Evolutionary conservation across 1,284 basidiomycete genomes (phyloP), one percentile per base, ranked within the genome.

Genomic region (Afroboletus lepidellus): DNA sequence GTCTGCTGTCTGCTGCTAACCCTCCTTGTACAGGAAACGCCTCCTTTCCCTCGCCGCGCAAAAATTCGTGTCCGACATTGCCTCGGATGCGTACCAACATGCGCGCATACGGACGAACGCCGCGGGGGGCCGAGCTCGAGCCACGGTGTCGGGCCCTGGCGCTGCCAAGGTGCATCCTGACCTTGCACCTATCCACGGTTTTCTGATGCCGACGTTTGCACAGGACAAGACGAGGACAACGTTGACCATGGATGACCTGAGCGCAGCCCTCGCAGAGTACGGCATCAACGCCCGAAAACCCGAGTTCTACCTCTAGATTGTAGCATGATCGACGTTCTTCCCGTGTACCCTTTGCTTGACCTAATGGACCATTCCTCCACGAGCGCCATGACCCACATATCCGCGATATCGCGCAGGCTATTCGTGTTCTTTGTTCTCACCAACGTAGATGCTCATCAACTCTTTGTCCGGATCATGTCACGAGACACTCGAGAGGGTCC

Each of bases 41-140:
- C 81, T 99, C 8, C 77, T 99, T 23, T 95, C 95, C 0, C 81
- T 99, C 27, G 95, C 97, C 1, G 94, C 96, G 0, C 97, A 99
- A 69, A 99, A 99, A 69, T 99, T 99, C 68, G 88, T 99, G 38
- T 91, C 94, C 12, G 97, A 99, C 69, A 96, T 99, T 57, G 92
- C 96, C 3, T 85, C 92, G 9, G 97, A 99, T 70, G 94, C 97
- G 15, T 99, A 94, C 72, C 94, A 98, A 66, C 97, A 98, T 70
- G 96, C 97, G 4, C 89, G 96, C 24, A 92, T 99, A 63, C 84
- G 97, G 49, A 93, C 87, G 3, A 90, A 88, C 55, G 87, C 88
- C 45, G 63, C 83, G 9, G 80, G 87, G 45, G 87, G 87, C 33
- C 79, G 88, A 24, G 76, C 83, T 18, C 76, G 89, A 32, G 75